Base-by-base conservation (phyloP, 2,329 filamentous ascomycete genomes). In the Daldinia sp. region DNA sequence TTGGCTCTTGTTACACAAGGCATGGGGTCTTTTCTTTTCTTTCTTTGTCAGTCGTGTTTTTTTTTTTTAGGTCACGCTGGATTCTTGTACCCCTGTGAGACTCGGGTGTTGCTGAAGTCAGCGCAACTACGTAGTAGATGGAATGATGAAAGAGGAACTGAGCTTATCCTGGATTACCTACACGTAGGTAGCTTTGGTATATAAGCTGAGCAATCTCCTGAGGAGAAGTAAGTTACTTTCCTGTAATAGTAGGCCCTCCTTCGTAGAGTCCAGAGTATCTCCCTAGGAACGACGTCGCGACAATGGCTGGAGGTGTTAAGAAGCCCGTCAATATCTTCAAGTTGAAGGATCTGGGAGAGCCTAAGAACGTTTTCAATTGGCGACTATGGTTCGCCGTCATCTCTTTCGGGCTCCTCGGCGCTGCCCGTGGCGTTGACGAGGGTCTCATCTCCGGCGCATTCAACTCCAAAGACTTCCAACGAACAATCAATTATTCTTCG, bases 381-480 rank as follows among this genome's bases (percentile, higher is more conserved):
- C 85, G 88, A 50, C 84, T 94, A 68, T 93, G 91, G 90, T 93
- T 92, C 79, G 89, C 91, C 46, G 90, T 94, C 61, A 77, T 92
- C 69, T 90, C 88, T 4, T 93, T 93, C 70, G 90, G 89, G 54
- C 85, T 95, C 39, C 88, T 94, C 80, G 92, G 92, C 61, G 91
- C 92, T 2, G 91, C 92, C 44, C 87, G 92, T 65, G 92, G 92
- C 73, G 83, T 94, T n/a, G 92, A 95, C 70, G 92, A 95, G 79
- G 92, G 92, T 67, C 84, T 95, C 66, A 94, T 94, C 70, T 88
- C 87, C 7, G 91, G 91, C 1, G 90, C 90, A 13, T 89, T 92
- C 79, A 87, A 88, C 75, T 89, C 88, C n/a, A 82, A 85, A 70
- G 83, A 89, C 58, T 93, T 93, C 77, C 85, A 90, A 72, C 72